Evolutionary conservation across 2,329 filamentous ascomycete genomes (phyloP).

Genomic region (Achaetomium macrosporum): DNA sequence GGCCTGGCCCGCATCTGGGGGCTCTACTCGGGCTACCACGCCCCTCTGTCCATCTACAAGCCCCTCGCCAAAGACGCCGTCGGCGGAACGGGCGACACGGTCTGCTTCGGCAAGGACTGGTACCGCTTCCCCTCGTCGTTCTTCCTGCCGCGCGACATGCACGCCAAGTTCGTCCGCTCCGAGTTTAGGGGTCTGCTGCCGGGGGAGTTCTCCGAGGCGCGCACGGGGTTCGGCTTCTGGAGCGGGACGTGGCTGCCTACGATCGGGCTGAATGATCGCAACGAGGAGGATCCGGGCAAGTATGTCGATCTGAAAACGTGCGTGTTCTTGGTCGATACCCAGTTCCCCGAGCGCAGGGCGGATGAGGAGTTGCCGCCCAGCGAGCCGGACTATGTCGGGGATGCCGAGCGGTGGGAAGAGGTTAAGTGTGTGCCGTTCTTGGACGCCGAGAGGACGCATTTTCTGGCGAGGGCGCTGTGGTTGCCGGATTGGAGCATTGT

Average conservation of each 20-base stretch:
- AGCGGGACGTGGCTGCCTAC: constrained; percentile 81
- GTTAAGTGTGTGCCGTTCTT: constrained; percentile 74
- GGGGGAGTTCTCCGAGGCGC: constrained; percentile 78
- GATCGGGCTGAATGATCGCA: constrained; percentile 84
- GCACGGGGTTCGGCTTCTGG: constrained; percentile 63
- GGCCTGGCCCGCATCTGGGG: constrained; percentile 69
- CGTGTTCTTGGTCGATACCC: constrained; percentile 81
- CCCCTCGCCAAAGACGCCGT: constrained; percentile 53
- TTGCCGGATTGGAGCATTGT: constrained; percentile 66
- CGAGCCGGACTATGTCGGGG: constrained; percentile 75
- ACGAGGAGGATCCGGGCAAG: constrained; percentile 80
- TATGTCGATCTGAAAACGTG: constrained; percentile 74
- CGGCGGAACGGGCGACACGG: constrained; percentile 56
- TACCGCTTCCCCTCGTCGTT: constrained; percentile 95
- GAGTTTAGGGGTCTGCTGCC: constrained; percentile 86
- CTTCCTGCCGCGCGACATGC: constrained; percentile 76
- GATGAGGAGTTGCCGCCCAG: constrained; percentile 47
- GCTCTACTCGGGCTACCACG: constrained; percentile 74
- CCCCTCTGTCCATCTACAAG: constrained; percentile 66
- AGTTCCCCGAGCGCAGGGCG: constrained; percentile 54
- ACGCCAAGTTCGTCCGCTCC: constrained; percentile 83
- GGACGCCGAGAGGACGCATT: constrained; percentile 67
- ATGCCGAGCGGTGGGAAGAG: constrained; percentile 69
- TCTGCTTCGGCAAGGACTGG: constrained; percentile 97
- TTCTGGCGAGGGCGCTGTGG: constrained; percentile 75